A percentile compares a stretch with the other conserved stretches of the same genome.
Evolutionary conservation across 2,329 filamentous ascomycete genomes (phyloP).

Genomic region (Epichloe gansuensis): DNA sequence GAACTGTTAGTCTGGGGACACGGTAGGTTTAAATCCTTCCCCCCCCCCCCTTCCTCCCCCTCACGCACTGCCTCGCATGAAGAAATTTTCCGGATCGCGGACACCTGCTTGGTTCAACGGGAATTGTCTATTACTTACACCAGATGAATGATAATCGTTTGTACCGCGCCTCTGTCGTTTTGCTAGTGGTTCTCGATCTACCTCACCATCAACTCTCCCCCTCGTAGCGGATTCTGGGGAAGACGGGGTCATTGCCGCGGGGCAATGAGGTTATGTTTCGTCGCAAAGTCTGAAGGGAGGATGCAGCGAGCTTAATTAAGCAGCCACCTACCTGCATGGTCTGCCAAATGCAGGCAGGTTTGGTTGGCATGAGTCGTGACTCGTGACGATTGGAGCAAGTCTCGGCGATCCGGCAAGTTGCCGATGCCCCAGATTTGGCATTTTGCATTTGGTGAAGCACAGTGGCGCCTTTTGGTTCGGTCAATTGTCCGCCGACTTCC

Average conservation of each 20-base stretch:
- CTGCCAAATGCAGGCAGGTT: neutral
- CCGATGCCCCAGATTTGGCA: neutral
- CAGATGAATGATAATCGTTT: neutral
- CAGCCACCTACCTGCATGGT: too few relatives aligned
- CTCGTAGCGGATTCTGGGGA: conserved; percentile 3
- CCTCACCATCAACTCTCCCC: neutral
- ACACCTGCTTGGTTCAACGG: too few relatives aligned
- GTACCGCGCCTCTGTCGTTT: conserved; percentile 5
- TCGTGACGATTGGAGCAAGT: neutral
- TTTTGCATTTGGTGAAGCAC: neutral
- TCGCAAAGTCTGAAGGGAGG: neutral
- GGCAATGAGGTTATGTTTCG: neutral
- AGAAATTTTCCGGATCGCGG: too few relatives aligned
- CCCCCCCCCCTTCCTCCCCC: neutral
- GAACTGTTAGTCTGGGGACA: neutral
- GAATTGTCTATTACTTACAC: neutral
- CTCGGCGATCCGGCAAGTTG: neutral
- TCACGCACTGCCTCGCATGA: neutral
- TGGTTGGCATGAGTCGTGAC: neutral
- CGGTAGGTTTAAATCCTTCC: neutral
- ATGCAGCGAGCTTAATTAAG: neutral
- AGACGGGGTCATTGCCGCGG: conserved; percentile 1
- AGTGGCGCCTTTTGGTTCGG: neutral
- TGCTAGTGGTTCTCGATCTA: conserved; percentile 1
- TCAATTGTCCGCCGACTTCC: neutral